Evolutionary conservation across 1,284 basidiomycete species (phyloP).

Genomic region (Ganoderma multipileum): DNA sequence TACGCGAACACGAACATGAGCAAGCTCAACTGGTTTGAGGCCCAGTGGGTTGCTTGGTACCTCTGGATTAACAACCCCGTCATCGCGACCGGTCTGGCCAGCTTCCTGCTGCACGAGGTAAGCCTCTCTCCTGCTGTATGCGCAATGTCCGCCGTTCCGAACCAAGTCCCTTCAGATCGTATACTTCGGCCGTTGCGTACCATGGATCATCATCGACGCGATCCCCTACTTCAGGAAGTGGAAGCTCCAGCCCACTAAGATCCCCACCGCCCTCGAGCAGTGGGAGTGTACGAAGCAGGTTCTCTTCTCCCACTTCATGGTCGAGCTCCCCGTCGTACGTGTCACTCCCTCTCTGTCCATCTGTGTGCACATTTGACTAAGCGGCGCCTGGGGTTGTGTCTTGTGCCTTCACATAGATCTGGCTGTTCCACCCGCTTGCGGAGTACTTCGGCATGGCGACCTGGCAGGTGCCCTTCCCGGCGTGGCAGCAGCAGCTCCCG

Average conservation of each 20-base stretch:
- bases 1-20: slow-evolving; percentile 70
- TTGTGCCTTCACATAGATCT: slow-evolving; percentile 67
- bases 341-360: not conserved
- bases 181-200: slow-evolving; percentile 95
- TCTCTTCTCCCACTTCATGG: slow-evolving; percentile 94
- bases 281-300: slow-evolving; percentile 98
- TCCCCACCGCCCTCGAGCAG: slow-evolving; percentile 84
- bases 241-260: slow-evolving; percentile 92
- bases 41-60: slow-evolving; percentile 86
- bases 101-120: slow-evolving; percentile 94
- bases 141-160: not conserved
- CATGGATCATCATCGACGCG: slow-evolving; percentile 95
- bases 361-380: not conserved
- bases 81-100: slow-evolving; percentile 94
- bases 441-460: slow-evolving; percentile 92
- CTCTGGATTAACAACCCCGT: slow-evolving; percentile 89
- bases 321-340: slow-evolving; percentile 88
- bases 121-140: slow-evolving; percentile 36
- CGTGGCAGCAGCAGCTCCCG: slow-evolving; percentile 69
- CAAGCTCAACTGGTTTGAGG: slow-evolving; percentile 78
- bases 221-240: slow-evolving; percentile 94
- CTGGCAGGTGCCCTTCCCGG: slow-evolving; percentile 92
- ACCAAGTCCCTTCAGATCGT: slow-evolving; percentile 67
- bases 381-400: not conserved
- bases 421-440: slow-evolving; percentile 95